These are phyloP conservation scores for Prunus davidiana DNA, from an alignment of 306 rosid genomes.

Conservation along the genomic window DNA sequence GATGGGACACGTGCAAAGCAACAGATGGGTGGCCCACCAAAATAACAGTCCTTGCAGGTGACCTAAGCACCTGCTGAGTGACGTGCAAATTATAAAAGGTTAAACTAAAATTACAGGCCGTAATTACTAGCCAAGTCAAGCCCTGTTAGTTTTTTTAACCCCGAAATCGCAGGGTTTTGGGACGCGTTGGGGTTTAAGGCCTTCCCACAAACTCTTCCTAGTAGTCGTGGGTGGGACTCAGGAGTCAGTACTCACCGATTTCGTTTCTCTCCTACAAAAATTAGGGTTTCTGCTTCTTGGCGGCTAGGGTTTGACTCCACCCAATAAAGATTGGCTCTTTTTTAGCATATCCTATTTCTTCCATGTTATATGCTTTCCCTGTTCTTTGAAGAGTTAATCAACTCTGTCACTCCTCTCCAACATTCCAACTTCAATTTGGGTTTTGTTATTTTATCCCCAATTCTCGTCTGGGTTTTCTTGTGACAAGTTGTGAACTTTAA, in stretches of 20 bases:
- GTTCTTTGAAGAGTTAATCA: not conserved
- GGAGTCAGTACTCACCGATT: not conserved
- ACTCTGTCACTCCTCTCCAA: constrained; percentile 6
- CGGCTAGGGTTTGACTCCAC: constrained; percentile 75
- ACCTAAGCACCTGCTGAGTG: not conserved
- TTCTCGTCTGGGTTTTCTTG: constrained; percentile 2
- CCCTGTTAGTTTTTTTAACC: not conserved
- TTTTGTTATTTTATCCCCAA: not conserved
- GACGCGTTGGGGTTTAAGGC: constrained; percentile 30
- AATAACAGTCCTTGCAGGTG: not conserved
- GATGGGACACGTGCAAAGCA: not conserved
- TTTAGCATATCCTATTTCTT: not conserved
- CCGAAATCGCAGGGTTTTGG: constrained; percentile 27
- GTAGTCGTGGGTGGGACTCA: constrained; percentile 5
- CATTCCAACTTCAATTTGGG: constrained; percentile 5
- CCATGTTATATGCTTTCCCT: not conserved
- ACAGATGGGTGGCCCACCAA: not conserved
- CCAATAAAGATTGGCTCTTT: not conserved
- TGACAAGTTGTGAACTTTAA: not conserved
- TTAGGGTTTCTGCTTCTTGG: constrained; percentile 31
- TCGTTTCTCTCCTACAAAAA: not conserved
- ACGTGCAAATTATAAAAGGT: not conserved
- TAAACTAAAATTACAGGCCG: not conserved
- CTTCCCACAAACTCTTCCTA: constrained; percentile 5
- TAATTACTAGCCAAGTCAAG: constrained; percentile 1